phyloP scores from a whole-genome alignment of 305 asterid species.

The Fraxinus greggii region DNA sequence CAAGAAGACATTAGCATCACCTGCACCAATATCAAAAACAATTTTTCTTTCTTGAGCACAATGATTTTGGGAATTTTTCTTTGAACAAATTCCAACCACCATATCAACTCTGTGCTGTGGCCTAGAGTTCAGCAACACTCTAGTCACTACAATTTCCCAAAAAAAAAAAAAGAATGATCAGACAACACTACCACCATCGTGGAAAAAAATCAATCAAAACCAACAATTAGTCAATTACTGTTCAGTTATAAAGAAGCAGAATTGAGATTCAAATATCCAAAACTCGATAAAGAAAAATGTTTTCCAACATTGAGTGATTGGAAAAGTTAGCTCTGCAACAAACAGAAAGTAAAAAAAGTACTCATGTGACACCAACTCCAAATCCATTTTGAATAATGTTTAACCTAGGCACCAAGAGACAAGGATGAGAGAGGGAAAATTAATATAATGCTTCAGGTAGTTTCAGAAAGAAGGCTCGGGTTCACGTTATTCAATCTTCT shows the following conservation, averaged over 20 bases:
- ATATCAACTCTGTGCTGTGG: background rate
- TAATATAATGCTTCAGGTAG: background rate
- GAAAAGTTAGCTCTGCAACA: background rate
- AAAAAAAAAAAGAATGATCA: background rate
- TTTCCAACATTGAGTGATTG: background rate
- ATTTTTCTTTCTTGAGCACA: background rate
- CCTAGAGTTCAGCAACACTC: background rate
- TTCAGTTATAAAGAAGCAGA: background rate
- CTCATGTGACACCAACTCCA: background rate
- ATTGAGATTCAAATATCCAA: background rate
- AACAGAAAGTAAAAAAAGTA: background rate
- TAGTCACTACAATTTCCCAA: background rate
- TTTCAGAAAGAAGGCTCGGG: background rate
- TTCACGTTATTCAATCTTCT: background rate
- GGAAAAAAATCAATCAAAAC: background rate
- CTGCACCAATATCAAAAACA: background rate
- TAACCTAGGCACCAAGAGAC: background rate
- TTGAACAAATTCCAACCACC: background rate
- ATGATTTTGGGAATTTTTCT: background rate
- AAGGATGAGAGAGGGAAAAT: background rate
- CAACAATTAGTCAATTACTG: background rate
- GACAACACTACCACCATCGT: background rate
- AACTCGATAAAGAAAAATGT: background rate
- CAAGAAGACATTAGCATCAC: background rate
- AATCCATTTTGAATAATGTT: background rate